These are phyloP conservation scores for Pseudogymnoascus pannorum DNA, from an alignment of 2,329 filamentous ascomycete species.

Conservation along the genomic window DNA sequence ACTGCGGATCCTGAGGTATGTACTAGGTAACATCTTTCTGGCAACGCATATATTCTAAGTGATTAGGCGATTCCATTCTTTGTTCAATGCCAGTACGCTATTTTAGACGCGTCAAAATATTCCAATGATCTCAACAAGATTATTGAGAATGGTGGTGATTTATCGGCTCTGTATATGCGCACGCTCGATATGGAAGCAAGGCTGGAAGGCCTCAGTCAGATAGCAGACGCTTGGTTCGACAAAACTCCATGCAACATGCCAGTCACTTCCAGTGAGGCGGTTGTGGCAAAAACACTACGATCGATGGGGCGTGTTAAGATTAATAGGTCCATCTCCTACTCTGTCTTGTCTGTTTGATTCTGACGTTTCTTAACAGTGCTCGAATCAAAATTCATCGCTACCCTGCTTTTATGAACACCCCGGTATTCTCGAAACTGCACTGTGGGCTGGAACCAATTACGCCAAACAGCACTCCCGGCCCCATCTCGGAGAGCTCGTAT, in stretches of 20 bases:
- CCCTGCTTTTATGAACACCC: slow-evolving; percentile 43
- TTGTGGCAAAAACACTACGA: slow-evolving; percentile 37
- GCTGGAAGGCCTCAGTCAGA: slow-evolving; percentile 33
- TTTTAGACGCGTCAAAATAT: slow-evolving; percentile 40
- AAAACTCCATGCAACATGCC: slow-evolving; percentile 30
- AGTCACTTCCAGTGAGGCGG: slow-evolving; percentile 34
- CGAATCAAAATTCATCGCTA: slow-evolving; percentile 46
- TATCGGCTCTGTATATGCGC: slow-evolving; percentile 34
- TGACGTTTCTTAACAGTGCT: slow-evolving; percentile 30
- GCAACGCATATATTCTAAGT: slow-evolving; percentile 13
- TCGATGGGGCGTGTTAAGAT: slow-evolving; percentile 43
- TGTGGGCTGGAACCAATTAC: slow-evolving; percentile 38
- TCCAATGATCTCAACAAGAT: slow-evolving; percentile 41
- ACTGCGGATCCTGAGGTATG: slow-evolving; percentile 34
- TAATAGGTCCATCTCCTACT: slow-evolving; percentile 34
- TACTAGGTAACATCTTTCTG: slow-evolving; percentile 16
- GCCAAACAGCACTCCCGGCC: slow-evolving; percentile 18
- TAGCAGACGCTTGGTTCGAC: slow-evolving; percentile 32
- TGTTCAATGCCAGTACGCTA: slow-evolving; percentile 41
- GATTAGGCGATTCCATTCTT: slow-evolving; percentile 35
- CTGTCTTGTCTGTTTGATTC: neutral
- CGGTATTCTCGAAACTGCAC: slow-evolving; percentile 42
- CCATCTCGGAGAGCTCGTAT: neutral
- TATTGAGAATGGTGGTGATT: slow-evolving; percentile 32
- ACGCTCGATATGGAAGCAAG: slow-evolving; percentile 36